A percentile compares a stretch with the other conserved stretches of the same genome.
These are phyloP conservation scores for Oryza longistaminata DNA, from an alignment of 176 grass and related monocot genomes.

Conservation along the genomic window DNA sequence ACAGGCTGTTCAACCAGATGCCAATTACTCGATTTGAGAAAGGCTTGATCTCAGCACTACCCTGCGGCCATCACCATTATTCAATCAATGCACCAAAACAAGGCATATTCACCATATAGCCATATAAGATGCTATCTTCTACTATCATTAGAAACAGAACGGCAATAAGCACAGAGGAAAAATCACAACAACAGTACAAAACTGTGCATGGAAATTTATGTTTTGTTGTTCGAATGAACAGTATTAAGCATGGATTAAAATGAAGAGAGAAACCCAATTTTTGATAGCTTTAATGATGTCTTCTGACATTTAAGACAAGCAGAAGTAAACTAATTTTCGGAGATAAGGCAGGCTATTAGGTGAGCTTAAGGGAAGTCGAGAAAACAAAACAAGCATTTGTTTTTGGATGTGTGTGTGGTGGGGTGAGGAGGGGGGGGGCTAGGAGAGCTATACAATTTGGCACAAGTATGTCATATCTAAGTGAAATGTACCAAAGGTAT, in stretches of 20 bases:
- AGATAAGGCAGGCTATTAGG: background rate
- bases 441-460: background rate
- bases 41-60: slow-evolving; percentile 46
- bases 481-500: background rate
- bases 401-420: too few species aligned
- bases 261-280: background rate
- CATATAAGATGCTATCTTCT: background rate
- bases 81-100: slow-evolving; percentile 45
- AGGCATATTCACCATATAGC: background rate
- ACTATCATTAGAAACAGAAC: slow-evolving; percentile 17
- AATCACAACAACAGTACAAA: background rate
- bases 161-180: background rate
- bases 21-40: slow-evolving; percentile 37
- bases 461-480: background rate
- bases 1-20: slow-evolving; percentile 16
- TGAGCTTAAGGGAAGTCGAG: background rate
- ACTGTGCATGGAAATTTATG: background rate
- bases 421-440: background rate
- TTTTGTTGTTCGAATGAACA: background rate
- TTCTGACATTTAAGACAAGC: background rate
- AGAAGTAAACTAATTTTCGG: slow-evolving; percentile 6
- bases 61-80: slow-evolving; percentile 62
- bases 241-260: background rate
- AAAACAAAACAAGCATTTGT: slow-evolving; percentile 9
- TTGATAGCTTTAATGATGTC: slow-evolving; percentile 9